Base-by-base conservation (phyloP, 495 filamentous ascomycete species). In the Hypoxylon perforatum region DNA sequence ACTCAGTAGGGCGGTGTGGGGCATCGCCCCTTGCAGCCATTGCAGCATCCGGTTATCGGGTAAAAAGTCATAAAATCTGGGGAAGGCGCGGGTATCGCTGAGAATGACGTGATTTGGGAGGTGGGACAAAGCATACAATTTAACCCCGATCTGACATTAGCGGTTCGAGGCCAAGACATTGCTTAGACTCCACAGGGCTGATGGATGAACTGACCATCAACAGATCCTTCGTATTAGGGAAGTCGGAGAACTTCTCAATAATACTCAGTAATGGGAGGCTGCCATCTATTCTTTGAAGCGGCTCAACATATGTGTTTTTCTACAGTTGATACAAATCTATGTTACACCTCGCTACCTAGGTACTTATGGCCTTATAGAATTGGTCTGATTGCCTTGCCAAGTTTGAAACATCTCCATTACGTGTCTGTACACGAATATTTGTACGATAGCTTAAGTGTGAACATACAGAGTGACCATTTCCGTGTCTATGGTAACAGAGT, bases 41-140 rank as follows among this genome's bases (percentile, higher is more conserved):
- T 70, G 67, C 67, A 66, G 67, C 42, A 17, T 67, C 67, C 67
- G 67, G 67, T 66, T 70, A 66, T 70, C 67, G 67, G 67, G 36
- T 64, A 30, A 15, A 23, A 61, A 30, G 47, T 33, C 4, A 25
- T 9, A 70, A 66, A 70, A 67, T 56, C 67, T 66, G 67, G 67
- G 67, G 62, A 70, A 70, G 54, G 22, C 57, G 49, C 66, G 66
- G 66, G 61, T 65, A 55, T 66, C 67, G 63, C 67, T 66, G 51
- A 7, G 46, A 38, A 70, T 70, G 67, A 70, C 67, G 67, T 70
- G 67, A 70, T 70, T 67, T 54, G 4, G 9, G 14, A 56, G 11
- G 38, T 65, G 38, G 33, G 58, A 51, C n/a, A 65, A 65, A 57
- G 57, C 51, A 23, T 41, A 17, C 22, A 33, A 36, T 3, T 36